Conservation (phyloP, 1,284 basidiomycete species). For the Fistulinella cinereoalba region DNA sequence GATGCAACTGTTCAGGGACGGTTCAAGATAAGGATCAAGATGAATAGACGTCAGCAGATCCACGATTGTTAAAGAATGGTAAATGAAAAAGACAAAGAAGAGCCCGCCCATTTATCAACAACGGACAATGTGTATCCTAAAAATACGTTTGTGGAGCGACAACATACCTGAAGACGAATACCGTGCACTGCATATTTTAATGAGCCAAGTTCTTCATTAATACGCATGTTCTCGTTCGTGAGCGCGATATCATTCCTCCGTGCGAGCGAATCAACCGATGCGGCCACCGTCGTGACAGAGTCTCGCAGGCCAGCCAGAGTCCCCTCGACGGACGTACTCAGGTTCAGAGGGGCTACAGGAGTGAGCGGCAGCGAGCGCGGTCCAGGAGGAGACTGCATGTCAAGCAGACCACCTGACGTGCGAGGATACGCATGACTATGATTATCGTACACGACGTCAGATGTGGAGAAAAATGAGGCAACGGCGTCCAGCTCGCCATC, state of each 20-base stretch:
- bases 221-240: slow-evolving; percentile 67
- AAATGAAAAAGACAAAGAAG: slow-evolving; percentile 1
- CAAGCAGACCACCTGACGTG: slow-evolving; percentile 15
- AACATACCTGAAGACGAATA: slow-evolving; percentile 72
- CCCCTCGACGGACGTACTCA: slow-evolving; percentile 57
- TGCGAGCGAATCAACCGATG: slow-evolving; percentile 60
- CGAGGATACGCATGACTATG: slow-evolving; percentile 17
- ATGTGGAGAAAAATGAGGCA: slow-evolving; percentile 51
- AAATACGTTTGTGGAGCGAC: slow-evolving; percentile 1
- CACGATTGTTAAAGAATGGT: slow-evolving; percentile 4
- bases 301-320: slow-evolving; percentile 58
- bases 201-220: slow-evolving; percentile 74
- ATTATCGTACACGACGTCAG: slow-evolving; percentile 19
- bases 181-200: slow-evolving; percentile 74
- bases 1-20: slow-evolving; percentile 43
- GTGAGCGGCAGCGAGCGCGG: slow-evolving; percentile 30
- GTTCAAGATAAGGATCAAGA: slow-evolving; percentile 14
- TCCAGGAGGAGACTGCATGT: slow-evolving; percentile 23
- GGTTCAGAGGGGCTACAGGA: slow-evolving; percentile 56
- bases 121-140: slow-evolving; percentile 3
- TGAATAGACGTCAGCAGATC: slow-evolving; percentile 15
- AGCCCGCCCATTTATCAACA: slow-evolving; percentile 1
- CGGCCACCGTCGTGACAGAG: slow-evolving; percentile 56
- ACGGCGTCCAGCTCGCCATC: slow-evolving; percentile 36
- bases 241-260: slow-evolving; percentile 63